Conservation (phyloP, 176 grass and related monocot species). For the Rhynchospora pubera region DNA sequence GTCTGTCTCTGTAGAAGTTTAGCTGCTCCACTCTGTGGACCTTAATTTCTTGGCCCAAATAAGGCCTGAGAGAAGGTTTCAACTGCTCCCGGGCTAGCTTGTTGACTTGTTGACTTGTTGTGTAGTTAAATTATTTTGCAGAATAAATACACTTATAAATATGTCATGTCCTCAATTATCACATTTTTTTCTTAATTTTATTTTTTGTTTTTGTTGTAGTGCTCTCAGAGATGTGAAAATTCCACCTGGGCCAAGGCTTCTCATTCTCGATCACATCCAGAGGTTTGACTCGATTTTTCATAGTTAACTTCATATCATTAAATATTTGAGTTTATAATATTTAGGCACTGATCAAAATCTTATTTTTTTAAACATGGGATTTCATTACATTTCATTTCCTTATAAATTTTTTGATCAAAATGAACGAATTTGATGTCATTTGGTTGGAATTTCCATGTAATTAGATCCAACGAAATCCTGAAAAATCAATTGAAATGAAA, state of each 20-base stretch:
- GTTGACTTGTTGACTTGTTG: background rate
- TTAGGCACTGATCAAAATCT: no score
- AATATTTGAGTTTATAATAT: background rate
- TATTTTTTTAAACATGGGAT: no score
- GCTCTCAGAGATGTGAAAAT: slow-evolving; percentile 95
- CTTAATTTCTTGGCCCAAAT: background rate
- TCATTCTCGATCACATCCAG: slow-evolving; percentile 91
- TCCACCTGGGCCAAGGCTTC: slow-evolving; percentile 89
- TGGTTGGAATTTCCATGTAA: no score
- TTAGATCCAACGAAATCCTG: no score
- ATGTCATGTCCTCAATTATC: background rate
- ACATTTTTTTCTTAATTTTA: background rate
- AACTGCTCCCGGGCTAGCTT: background rate
- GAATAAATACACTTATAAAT: background rate
- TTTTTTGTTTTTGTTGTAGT: no score
- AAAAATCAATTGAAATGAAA: no score
- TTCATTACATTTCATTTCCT: no score
- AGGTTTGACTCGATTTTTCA: slow-evolving; percentile 38
- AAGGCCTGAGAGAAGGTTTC: background rate
- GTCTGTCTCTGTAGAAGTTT: no score
- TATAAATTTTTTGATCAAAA: no score
- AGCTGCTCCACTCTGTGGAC: no score
- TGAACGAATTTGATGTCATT: no score
- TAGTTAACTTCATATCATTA: background rate
- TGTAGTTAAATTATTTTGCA: background rate